A percentile compares a stretch with the other conserved stretches of the same genome.
Evolutionary conservation across 345 rosid genomes (phyloP).

Genomic region (Triadica sebifera): DNA sequence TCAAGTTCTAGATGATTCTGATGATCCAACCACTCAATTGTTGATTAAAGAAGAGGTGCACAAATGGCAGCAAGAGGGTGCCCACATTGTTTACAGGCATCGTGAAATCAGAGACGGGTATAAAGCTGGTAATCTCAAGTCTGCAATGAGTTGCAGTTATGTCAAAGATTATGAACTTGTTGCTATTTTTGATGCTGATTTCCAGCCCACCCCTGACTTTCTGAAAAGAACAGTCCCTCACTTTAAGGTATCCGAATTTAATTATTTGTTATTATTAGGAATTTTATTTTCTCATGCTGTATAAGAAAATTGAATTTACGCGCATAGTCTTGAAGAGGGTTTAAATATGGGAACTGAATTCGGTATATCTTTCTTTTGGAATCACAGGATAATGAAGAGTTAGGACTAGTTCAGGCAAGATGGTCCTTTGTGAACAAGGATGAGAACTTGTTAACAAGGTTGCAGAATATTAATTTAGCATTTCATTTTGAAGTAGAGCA

Average conservation of each 20-base stretch:
- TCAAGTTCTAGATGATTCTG: constrained; percentile 88
- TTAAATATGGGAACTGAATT: not conserved
- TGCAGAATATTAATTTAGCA: constrained; percentile 81
- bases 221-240: constrained; percentile 81
- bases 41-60: constrained; percentile 81
- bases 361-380: constrained; percentile 4
- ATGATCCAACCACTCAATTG: constrained; percentile 64
- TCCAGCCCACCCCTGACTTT: constrained; percentile 84
- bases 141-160: constrained; percentile 91
- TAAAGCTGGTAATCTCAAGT: constrained; percentile 95
- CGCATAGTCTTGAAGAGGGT: not conserved
- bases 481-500: constrained; percentile 97
- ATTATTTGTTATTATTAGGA: too few relatives aligned
- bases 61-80: constrained; percentile 89
- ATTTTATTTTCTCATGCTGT: too few relatives aligned
- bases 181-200: constrained; percentile 49
- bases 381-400: constrained; percentile 67
- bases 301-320: too few relatives aligned
- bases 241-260: constrained; percentile 53
- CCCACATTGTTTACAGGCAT: constrained; percentile 74
- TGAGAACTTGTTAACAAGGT: constrained; percentile 80
- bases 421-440: constrained; percentile 97
- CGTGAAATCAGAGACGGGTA: constrained; percentile 84
- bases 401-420: constrained; percentile 86
- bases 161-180: constrained; percentile 68